Evolutionary conservation across 805 yeast genomes (phyloP).

Genomic region (Ogataea philodendri): DNA sequence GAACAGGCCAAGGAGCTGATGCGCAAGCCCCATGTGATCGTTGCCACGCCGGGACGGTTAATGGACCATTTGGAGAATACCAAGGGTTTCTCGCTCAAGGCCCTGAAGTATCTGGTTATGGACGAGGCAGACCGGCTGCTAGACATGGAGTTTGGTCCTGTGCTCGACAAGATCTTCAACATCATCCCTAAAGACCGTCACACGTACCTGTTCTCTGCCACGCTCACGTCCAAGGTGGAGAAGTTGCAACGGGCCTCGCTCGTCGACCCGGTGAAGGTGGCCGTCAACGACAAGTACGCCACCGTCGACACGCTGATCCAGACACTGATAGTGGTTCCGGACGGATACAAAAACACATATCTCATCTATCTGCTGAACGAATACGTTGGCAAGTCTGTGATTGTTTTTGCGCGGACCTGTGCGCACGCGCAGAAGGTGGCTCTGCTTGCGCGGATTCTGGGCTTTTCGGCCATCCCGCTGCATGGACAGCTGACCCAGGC

Average conservation of each 20-base stretch:
- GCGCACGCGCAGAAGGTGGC: conserved; percentile 94
- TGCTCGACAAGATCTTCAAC: conserved; percentile 78
- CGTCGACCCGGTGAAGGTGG: conserved; percentile 82
- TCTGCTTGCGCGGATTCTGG: conserved; percentile 71
- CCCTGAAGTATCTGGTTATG: conserved; percentile 80
- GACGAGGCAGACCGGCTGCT: conserved; percentile 96
- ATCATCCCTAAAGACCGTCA: conserved; percentile 83
- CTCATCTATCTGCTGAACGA: conserved; percentile 82
- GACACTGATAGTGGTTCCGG: conserved; percentile 85
- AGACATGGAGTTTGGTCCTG: conserved; percentile 97
- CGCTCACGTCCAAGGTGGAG: conserved; percentile 93
- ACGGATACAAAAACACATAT: conserved; percentile 87
- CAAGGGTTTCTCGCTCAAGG: conserved; percentile 79
- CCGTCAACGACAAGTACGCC: conserved; percentile 83
- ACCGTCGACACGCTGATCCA: conserved; percentile 94
- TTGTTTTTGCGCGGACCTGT: conserved; percentile 90
- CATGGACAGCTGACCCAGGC: conserved; percentile 91
- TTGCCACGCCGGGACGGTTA: conserved; percentile 88
- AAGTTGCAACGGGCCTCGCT: conserved; percentile 92
- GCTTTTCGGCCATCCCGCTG: conserved; percentile 86
- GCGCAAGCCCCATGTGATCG: conserved; percentile 91
- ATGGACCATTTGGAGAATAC: conserved; percentile 94
- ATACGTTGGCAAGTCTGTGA: conserved; percentile 76
- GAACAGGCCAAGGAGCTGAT: conserved; percentile 92
- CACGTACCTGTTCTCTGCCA: conserved; percentile 89